Evolutionary conservation across 139 green algal species (phyloP).

Genomic region (Micromonas commoda): DNA sequence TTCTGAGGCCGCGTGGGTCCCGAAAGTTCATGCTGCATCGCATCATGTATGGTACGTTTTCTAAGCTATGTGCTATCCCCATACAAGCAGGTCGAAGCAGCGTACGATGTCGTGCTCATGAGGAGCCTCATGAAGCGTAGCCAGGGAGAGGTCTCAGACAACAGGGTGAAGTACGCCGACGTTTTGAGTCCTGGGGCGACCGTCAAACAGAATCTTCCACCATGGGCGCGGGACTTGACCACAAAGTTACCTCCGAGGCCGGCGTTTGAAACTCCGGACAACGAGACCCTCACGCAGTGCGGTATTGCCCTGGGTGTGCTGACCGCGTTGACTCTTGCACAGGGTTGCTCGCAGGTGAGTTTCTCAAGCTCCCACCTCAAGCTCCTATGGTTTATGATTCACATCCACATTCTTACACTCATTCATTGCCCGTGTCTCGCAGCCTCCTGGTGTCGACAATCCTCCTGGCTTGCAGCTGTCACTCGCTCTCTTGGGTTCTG

Average conservation of each 20-base stretch:
- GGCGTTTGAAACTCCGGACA: not conserved
- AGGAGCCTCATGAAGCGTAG: constrained; percentile 10
- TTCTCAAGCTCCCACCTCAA: too few relatives aligned
- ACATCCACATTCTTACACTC: too few relatives aligned
- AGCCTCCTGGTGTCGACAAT: constrained; percentile 4
- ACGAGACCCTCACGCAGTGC: not conserved
- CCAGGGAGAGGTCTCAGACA: constrained; percentile 1
- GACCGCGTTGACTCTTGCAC: not conserved
- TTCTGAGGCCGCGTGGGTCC: too few relatives aligned
- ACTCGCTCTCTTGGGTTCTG: not conserved
- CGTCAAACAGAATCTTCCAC: not conserved
- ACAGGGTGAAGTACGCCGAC: constrained; percentile 18
- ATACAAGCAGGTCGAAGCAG: not conserved
- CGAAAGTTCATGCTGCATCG: too few relatives aligned
- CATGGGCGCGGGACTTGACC: not conserved
- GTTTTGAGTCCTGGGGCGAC: not conserved
- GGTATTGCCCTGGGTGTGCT: not conserved
- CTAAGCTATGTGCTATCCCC: not conserved
- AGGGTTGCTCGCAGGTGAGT: constrained; percentile 9
- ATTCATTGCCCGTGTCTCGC: too few relatives aligned
- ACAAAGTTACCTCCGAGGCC: not conserved
- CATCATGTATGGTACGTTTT: too few relatives aligned
- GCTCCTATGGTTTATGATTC: too few relatives aligned
- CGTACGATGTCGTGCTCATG: constrained; percentile 26
- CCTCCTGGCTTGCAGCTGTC: not conserved